Evolutionary conservation across 2,329 filamentous ascomycete genomes (phyloP), one percentile per base, ranked within the genome.

Genomic region (Pseudopithomyces maydicus): DNA sequence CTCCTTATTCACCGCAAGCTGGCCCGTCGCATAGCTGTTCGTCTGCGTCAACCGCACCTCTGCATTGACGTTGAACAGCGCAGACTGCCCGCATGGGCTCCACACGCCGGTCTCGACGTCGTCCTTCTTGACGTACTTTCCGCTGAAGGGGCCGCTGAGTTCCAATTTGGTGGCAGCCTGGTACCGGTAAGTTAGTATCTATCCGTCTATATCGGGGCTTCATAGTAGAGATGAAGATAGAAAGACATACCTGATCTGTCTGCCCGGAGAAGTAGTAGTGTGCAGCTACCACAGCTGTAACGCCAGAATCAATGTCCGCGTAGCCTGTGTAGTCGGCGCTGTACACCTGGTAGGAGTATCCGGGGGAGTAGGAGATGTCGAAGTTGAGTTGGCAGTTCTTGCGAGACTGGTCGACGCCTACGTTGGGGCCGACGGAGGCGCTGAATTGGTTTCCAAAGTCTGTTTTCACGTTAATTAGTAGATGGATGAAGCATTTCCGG

Each of bases 91-190:
- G 56, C 73, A 75, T 2, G 68, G 67, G 10, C 67, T 71, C 72
- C 72, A 75, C 17, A 69, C 57, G 6, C 61, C 54, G 4, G 69
- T 26, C 3, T 61, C 50, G 6, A 74, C 59, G 10, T 74, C 65
- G 62, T 83, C 81, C 46, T 76, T 76, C 69, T 80, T 78, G 59
- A 68, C 68, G 71, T 82, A 84, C 61, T 77, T 63, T n/a, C 66
- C 74, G 36, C 71, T 70, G 52, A 68, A 75, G 15, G 80, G 80
- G 17, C 81, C 81, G 5, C 65, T 63, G 67, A 82, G 39, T n/a
- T 23, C 12, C 15, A 32, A 32, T 36, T 33, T 11, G 17, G 47
- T 53, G 8, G 46, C 32, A 20, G 39, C 26, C 48, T 58, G 6
- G 15, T 10, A 15, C 20, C 29, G 4, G 8, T 19, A 3, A 10